Evolutionary conservation across 257 asterid genomes (phyloP), one percentile per base, ranked within the genome.

Genomic region (Solanum tacnaense): DNA sequence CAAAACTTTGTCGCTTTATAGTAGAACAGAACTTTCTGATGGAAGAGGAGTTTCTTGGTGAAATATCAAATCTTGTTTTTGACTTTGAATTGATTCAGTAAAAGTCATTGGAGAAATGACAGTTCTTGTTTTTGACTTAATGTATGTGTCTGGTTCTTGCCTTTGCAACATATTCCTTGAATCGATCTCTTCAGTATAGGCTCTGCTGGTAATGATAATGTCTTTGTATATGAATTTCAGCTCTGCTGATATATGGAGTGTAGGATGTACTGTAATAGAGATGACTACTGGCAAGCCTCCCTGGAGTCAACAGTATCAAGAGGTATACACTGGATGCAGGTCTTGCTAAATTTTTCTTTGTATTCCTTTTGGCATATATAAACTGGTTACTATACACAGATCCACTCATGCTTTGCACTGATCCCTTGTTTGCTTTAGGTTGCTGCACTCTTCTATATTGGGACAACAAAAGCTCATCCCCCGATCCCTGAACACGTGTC

Each of bases 281-380:
- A 98, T 98, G 99, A 99, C 99, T 38, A 98, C 99, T 32, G 99
- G 99, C 76, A 98, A 96, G 93, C 98, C 99, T 91, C 99, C 99
- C 60, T 98, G 99, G 99, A 98, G 99, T 91, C 98, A 98, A 90
- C 99, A 98, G 91, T 98, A 95, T 89, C 98, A 94, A 91, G 99
- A 95, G 91, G 94, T 87, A 88, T 56, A 60, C 29, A 29, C 44
- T 82, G 1, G 29, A 82, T 29, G 44, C 44, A 82, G 46, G 31
- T 82, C 46, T 49, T 49, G 44, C 0, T 82, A 16, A 49, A 3
- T 20, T 49, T 56, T 29, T 82, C 2, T 81, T 49, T 10, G 9
- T 82, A 31, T 82, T 81, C 68, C 39, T 46, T 81, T 46, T 81
- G 85, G 39, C 85, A 81, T 81, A 41, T 18, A 82, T 82, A 20